phyloP scores from a whole-genome alignment of 306 rosid species.

The Quercus ilex region DNA sequence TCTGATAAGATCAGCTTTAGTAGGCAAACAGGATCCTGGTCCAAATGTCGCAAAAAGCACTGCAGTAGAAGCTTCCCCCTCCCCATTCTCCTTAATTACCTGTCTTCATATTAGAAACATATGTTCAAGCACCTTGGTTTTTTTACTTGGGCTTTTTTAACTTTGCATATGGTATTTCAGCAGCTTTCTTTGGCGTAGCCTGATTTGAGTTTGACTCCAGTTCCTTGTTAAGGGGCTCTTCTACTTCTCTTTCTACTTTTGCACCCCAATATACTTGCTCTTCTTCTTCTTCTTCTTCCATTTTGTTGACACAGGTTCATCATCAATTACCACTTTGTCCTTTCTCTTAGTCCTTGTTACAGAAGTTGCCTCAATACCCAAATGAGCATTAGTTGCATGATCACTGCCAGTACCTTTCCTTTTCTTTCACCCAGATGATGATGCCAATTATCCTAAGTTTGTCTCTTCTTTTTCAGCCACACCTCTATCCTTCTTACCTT shows the following conservation, averaged over 20 bases:
- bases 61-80: slow-evolving; percentile 25
- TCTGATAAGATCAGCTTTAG: slow-evolving; percentile 54
- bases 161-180: not conserved
- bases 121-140: not conserved
- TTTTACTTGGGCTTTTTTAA: not conserved
- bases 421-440: slow-evolving; percentile 31
- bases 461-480: slow-evolving; percentile 15
- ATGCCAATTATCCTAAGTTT: slow-evolving; percentile 15
- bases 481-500: no score
- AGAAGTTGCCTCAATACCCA: slow-evolving; percentile 1
- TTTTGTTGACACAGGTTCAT: not conserved
- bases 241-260: slow-evolving; percentile 34
- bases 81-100: slow-evolving; percentile 14
- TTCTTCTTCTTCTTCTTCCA: slow-evolving; percentile 37
- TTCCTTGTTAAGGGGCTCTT: slow-evolving; percentile 15
- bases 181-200: slow-evolving; percentile 18
- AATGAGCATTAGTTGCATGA: slow-evolving; percentile 1
- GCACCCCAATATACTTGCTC: slow-evolving; percentile 56
- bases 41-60: slow-evolving; percentile 46
- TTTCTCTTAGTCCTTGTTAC: slow-evolving; percentile 25
- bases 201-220: not conserved
- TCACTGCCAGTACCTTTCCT: slow-evolving; percentile 20
- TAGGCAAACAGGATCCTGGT: slow-evolving; percentile 56
- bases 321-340: slow-evolving; percentile 17
- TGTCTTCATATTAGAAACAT: slow-evolving; percentile 2